Conservation (phyloP, 306 rosid genomes). For the Mimosa pudica region DNA sequence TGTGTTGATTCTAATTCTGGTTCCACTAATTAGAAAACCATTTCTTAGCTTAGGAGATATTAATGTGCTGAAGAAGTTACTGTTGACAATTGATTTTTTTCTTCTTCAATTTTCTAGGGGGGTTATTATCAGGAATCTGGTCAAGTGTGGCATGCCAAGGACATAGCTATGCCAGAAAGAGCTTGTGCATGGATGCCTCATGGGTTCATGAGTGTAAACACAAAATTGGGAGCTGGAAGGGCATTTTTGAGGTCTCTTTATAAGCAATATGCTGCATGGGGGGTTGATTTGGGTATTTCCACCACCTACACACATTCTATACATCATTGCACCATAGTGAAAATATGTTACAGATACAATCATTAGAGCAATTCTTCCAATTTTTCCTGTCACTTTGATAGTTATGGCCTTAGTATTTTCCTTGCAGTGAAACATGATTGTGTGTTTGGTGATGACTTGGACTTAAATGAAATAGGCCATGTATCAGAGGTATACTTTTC, state of each 20-base stretch:
- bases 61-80: constrained; percentile 20
- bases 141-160: constrained; percentile 78
- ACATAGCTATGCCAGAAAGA: constrained; percentile 73
- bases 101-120: constrained; percentile 55
- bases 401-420: constrained; percentile 33
- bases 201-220: constrained; percentile 94
- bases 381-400: constrained; percentile 25
- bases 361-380: not conserved
- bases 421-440: constrained; percentile 92
- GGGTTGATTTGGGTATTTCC: constrained; percentile 83
- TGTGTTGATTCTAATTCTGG: not conserved
- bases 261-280: constrained; percentile 89
- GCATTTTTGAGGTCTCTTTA: constrained; percentile 87
- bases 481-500: constrained; percentile 69
- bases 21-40: not conserved
- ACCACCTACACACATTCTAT: constrained; percentile 29
- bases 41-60: not conserved
- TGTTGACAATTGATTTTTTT: constrained; percentile 26
- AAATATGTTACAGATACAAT: constrained; percentile 16
- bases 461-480: constrained; percentile 65
- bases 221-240: constrained; percentile 76
- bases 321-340: constrained; percentile 19
- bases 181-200: constrained; percentile 85
- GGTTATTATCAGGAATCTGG: constrained; percentile 64
- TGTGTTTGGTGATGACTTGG: constrained; percentile 93